Evolutionary conservation across 2,329 filamentous ascomycete genomes (phyloP), one percentile per base, ranked within the genome.

Genomic region (Epichloe sibirici): DNA sequence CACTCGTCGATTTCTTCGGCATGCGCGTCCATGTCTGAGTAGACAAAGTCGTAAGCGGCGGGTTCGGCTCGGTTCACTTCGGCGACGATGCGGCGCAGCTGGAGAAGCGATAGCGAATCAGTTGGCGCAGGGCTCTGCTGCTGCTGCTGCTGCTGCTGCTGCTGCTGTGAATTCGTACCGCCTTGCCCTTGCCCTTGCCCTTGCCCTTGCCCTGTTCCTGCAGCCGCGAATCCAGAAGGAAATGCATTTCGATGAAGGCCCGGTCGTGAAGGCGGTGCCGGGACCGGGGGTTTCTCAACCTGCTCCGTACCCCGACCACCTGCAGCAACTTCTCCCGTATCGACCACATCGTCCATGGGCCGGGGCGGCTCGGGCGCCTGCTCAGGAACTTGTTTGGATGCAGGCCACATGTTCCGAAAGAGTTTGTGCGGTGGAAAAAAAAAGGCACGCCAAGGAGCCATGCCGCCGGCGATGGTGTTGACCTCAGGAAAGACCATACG

Each of bases 1-100:
- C 93, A 98, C 71, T 98, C 93, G 65, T 97, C 89, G 47, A 98
- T 76, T 72, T 98, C 93, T 57, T 93, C 88, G 17, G 87, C 82
- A 60, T 95, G 85, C 0, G 81, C 73, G 23, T 84, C 83, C 52
- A 79, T 78, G 66, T 91, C 86, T 28, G 78, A 73, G 70, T 91
- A 91, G 57, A 79, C 80, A 65, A 95, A 98, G 55, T 93, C 90
- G 73, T 98, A 98, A 11, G 82, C 81, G 44, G 78, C 74, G 48
- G 85, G 79, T 58, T 90, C 86, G 49, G 75, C 65, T 57, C 79
- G 81, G 15, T 85, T 85, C 59, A 88, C 82, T 54, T 90, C 86
- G 56, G 82, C 79, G 17, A 90, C 84, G 51, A 90, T 78, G 58
- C 80, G 81, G 57, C 81, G 79, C 48, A 91, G 74, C 67, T 91